Conservation (phyloP, 805 yeast species). For the Nematodospora valgi region DNA sequence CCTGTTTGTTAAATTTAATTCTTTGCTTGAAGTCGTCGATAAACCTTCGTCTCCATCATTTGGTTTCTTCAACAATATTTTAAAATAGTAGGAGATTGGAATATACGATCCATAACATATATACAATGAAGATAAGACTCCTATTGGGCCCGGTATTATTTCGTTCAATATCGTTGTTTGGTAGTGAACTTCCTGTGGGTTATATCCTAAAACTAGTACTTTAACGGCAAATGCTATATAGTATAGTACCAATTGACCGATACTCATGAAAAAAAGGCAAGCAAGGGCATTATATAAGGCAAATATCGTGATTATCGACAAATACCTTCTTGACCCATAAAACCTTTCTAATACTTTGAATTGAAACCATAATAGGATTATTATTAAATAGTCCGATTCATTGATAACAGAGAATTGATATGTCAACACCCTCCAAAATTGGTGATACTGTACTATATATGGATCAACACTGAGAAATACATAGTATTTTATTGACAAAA, state of each 20-base stretch:
- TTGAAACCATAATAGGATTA: constrained; percentile 45
- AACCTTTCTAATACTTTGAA: constrained; percentile 56
- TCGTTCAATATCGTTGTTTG: constrained; percentile 30
- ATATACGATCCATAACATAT: constrained; percentile 34
- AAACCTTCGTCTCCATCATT: constrained; percentile 1
- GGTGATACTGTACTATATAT: constrained; percentile 49
- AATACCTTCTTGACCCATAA: constrained; percentile 53
- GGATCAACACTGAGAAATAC: constrained; percentile 49
- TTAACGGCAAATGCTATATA: constrained; percentile 9
- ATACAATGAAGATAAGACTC: constrained; percentile 36
- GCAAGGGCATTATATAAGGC: constrained; percentile 46
- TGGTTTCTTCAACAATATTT: constrained; percentile 25
- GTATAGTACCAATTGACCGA: constrained; percentile 36
- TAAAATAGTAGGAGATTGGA: constrained; percentile 34
- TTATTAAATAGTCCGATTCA: constrained; percentile 54
- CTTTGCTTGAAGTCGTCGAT: constrained; percentile 10
- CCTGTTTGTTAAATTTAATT: constrained; percentile 31
- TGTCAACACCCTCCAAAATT: constrained; percentile 52
- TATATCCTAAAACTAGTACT: constrained; percentile 5
- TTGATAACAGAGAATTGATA: constrained; percentile 54
- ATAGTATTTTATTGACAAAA: constrained; percentile 42
- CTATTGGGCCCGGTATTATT: constrained; percentile 39
- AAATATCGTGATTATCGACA: constrained; percentile 43
- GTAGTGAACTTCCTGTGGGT: constrained; percentile 12
- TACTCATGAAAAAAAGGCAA: constrained; percentile 34